Evolutionary conservation across 2,329 filamentous ascomycete species (phyloP), one percentile per base, ranked within the genome.

Genomic region (Rhinocladiella similis): DNA sequence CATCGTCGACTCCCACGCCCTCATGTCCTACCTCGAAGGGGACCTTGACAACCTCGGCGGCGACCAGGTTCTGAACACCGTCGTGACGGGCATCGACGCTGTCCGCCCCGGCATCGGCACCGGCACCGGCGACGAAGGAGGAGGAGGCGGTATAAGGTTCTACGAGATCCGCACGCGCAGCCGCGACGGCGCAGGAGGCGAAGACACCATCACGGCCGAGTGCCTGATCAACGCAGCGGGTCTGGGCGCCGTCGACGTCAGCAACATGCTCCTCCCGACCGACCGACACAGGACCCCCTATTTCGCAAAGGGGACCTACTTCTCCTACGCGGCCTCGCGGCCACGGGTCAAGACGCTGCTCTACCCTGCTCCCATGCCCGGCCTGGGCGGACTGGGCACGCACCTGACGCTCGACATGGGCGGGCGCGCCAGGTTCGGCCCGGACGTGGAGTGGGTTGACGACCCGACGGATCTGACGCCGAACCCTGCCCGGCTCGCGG

Each of bases 281-380:
- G 71, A 75, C 1, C 73, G 81, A 4, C 84, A 84, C 49, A 76
- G 77, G 38, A 81, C 73, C 20, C 82, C 91, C 4, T 89, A 83
- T 77, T 97, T 88, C 74, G 93, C 93, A 57, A 99, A 99, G 76
- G 94, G 94, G 1, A 93, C 90, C 59, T 99, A 99, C 77, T 97
- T 95, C 75, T 89, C 87, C 27, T 97, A 97, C 75, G 74, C 81
- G 0, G 77, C 84, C 1, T 83, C 86, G 0, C 68, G 69, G 1
- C 92, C 91, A 0, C 79, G 75, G 39, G 84, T 92, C 10, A 77
- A 74, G 1, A 90, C 88, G 0, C 83, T 99, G 19, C 80, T 99
- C 49, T 99, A 97, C 69, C 94, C 94, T 0, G 91, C 89, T 0
- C 91, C 93, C 0, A 79, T 89, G 7, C 88, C 91, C 0, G 92